A percentile compares a stretch with the other conserved stretches of the same genome.
These are phyloP conservation scores for Phlebiopsis gigantea DNA, from an alignment of 768 basidiomycete genomes.

Conservation along the genomic window DNA sequence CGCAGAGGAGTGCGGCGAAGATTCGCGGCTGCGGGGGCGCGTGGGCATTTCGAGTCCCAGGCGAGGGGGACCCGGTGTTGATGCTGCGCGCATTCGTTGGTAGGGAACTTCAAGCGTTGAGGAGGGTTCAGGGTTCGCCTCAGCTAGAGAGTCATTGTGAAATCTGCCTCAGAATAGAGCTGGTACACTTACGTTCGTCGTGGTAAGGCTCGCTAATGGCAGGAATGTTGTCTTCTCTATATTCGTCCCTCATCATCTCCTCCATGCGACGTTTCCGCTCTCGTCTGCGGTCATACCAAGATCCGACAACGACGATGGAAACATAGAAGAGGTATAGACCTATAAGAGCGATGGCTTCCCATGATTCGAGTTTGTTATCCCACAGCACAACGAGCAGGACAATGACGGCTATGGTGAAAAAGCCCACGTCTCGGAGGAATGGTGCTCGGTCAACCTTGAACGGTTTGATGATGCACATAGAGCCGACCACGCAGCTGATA, in stretches of 20 bases:
- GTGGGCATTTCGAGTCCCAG: slow-evolving; percentile 34
- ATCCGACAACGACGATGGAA: slow-evolving; percentile 62
- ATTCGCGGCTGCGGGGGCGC: slow-evolving; percentile 41
- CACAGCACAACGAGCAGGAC: slow-evolving; percentile 71
- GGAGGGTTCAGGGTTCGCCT: neutral
- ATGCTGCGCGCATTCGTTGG: slow-evolving; percentile 32
- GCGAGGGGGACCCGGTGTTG: slow-evolving; percentile 33
- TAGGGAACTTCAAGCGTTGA: slow-evolving; percentile 1
- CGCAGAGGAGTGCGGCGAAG: slow-evolving; percentile 39
- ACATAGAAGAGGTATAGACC: slow-evolving; percentile 77
- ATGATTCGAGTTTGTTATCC: slow-evolving; percentile 64
- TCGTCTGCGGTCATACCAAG: slow-evolving; percentile 66
- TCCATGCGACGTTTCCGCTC: slow-evolving; percentile 44
- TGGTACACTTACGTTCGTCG: slow-evolving; percentile 56
- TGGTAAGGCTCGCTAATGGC: slow-evolving; percentile 43
- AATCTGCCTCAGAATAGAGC: slow-evolving; percentile 9
- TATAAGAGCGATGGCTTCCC: slow-evolving; percentile 73
- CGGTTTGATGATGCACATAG: slow-evolving; percentile 96
- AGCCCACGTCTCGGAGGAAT: slow-evolving; percentile 91
- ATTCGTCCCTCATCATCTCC: slow-evolving; percentile 53
- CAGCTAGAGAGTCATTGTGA: neutral
- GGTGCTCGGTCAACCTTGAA: slow-evolving; percentile 77
- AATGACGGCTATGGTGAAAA: slow-evolving; percentile 82
- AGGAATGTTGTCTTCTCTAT: slow-evolving; percentile 39
- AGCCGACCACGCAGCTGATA: slow-evolving; percentile 91